Evolutionary conservation across 2,329 filamentous ascomycete species (phyloP).

Genomic region (Penicillium sp.): DNA sequence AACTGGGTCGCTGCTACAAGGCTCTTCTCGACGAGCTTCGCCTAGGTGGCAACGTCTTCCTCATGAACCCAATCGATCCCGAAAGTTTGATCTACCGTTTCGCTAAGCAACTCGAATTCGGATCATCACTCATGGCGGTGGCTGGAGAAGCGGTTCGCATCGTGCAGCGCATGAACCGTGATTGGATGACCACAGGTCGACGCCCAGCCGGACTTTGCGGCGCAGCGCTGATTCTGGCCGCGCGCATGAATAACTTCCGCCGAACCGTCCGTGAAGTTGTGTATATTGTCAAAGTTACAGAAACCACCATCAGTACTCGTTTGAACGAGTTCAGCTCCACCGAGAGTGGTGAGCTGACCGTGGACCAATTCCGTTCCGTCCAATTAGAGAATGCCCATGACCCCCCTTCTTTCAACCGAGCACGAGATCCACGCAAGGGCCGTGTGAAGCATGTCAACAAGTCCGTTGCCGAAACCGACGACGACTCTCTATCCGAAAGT

Average conservation of each 20-base stretch:
- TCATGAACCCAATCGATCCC: conserved; percentile 76
- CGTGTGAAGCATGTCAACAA: conserved; percentile 39
- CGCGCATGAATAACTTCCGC: conserved; percentile 97
- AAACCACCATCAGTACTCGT: conserved; percentile 87
- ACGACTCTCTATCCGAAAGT: conserved; percentile 34
- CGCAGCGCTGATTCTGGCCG: conserved; percentile 89
- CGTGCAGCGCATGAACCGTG: conserved; percentile 87
- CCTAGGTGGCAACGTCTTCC: conserved; percentile 59
- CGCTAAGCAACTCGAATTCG: conserved; percentile 89
- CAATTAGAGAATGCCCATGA: conserved; percentile 69
- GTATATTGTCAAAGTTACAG: conserved; percentile 97
- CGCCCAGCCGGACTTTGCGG: conserved; percentile 92
- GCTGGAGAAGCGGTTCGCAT: conserved; percentile 86
- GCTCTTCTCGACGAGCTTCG: conserved; percentile 66
- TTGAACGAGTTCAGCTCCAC: conserved; percentile 90
- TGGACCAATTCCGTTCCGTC: conserved; percentile 72
- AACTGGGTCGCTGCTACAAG: conserved; percentile 87
- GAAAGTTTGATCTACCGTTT: conserved; percentile 92
- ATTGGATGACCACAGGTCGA: conserved; percentile 96
- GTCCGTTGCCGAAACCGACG: conserved; percentile 47
- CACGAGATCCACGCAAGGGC: conserved; percentile 60
- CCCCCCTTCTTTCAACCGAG: conserved; percentile 73
- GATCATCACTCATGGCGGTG: conserved; percentile 75
- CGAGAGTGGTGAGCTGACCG: conserved; percentile 78
- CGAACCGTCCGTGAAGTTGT: conserved; percentile 91